Evolutionary conservation across 129 eudicot genomes (phyloP).

Genomic region (Gnaphalium uliginosum): DNA sequence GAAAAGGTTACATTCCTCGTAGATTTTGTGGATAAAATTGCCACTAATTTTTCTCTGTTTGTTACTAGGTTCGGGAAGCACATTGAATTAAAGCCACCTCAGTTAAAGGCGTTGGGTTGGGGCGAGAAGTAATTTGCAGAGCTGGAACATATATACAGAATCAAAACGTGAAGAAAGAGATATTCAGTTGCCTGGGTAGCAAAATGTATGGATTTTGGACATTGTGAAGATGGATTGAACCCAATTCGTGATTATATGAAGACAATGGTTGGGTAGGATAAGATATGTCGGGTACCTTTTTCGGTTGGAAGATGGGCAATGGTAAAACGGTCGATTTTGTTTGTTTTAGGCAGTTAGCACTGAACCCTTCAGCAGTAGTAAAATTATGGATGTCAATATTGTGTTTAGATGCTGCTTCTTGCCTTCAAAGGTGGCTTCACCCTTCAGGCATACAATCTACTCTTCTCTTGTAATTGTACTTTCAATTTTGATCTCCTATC

Average conservation of each 20-base stretch:
- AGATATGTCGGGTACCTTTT: not conserved
- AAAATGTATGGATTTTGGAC: not conserved
- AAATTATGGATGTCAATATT: not conserved
- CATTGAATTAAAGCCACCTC: conserved; percentile 61
- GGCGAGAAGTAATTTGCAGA: conserved; percentile 19
- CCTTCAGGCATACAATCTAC: not conserved
- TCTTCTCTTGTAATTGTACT: not conserved
- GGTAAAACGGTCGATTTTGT: conserved; percentile 9
- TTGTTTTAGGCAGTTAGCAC: conserved; percentile 11
- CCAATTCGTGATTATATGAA: not conserved
- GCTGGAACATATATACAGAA: conserved; percentile 1
- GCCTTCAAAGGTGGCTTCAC: not conserved
- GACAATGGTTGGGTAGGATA: not conserved
- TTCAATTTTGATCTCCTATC: not conserved
- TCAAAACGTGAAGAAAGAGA: conserved; percentile 8
- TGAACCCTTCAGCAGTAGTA: not conserved
- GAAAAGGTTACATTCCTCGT: not conserved
- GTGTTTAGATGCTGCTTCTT: not conserved
- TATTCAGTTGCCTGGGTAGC: not conserved
- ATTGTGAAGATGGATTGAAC: not conserved
- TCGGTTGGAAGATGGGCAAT: not conserved
- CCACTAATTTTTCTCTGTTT: conserved; percentile 12
- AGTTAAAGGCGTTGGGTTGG: conserved; percentile 82
- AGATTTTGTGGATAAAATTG: not conserved
- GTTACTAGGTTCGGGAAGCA: conserved; percentile 75